These are phyloP conservation scores for Boletus speciosus DNA, from an alignment of 768 basidiomycete genomes.

Conservation along the genomic window DNA sequence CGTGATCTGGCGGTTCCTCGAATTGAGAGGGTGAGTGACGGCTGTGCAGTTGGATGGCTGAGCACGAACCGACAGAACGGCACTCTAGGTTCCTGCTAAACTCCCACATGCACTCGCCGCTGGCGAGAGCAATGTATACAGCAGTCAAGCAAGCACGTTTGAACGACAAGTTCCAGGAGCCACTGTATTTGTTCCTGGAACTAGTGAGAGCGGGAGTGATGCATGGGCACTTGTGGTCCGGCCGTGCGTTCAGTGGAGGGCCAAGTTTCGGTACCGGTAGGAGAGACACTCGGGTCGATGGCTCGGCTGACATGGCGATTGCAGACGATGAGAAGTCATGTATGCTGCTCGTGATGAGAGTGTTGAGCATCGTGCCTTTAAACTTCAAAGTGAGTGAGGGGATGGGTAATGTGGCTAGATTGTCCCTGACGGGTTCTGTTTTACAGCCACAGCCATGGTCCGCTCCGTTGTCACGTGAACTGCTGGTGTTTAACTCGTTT, in stretches of 20 bases:
- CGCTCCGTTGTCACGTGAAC: conserved; percentile 92
- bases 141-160: conserved; percentile 75
- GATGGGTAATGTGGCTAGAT: too few species aligned
- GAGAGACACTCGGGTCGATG: conserved; percentile 30
- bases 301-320: conserved; percentile 20
- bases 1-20: conserved; percentile 97
- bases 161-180: conserved; percentile 98
- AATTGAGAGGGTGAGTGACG: conserved; percentile 74
- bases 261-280: conserved; percentile 90
- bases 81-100: conserved; percentile 76
- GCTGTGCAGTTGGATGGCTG: conserved; percentile 1
- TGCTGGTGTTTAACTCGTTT: conserved; percentile 98
- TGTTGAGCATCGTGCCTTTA: conserved; percentile 90
- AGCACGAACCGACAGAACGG: conserved; percentile 8
- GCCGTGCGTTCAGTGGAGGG: conserved; percentile 86
- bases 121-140: conserved; percentile 88
- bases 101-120: conserved; percentile 81
- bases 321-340: conserved; percentile 90
- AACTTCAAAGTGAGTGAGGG: conserved; percentile 75
- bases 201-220: conserved; percentile 94
- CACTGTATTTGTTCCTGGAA: conserved; percentile 92
- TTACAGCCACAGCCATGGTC: conserved; percentile 84
- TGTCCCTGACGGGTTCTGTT: conserved; percentile 13
- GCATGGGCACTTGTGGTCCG: conserved; percentile 90
- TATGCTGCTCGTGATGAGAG: conserved; percentile 95